phyloP scores from a whole-genome alignment of 768 basidiomycete species.

The Auricularia cornea region DNA sequence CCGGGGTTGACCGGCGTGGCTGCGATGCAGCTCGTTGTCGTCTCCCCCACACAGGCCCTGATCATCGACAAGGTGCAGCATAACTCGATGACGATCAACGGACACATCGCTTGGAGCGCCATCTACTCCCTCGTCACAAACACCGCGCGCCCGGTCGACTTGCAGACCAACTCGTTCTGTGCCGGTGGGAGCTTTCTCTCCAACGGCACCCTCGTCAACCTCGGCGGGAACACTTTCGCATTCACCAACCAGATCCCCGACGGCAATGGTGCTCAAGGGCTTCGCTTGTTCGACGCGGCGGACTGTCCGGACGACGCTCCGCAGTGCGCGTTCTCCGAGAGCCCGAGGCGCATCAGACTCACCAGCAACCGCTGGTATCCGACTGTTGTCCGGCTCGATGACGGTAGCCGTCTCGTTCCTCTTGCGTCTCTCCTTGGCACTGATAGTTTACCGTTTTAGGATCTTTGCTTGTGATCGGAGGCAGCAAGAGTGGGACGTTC shows the following conservation, averaged over 20 bases:
- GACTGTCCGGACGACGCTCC: slow-evolving; percentile 32
- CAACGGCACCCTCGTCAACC: slow-evolving; percentile 70
- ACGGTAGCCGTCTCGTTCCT: slow-evolving; percentile 31
- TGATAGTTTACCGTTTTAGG: slow-evolving; percentile 5
- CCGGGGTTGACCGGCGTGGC: slow-evolving; percentile 65
- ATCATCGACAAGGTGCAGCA: slow-evolving; percentile 82
- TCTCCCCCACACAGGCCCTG: slow-evolving; percentile 62
- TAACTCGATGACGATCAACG: slow-evolving; percentile 63
- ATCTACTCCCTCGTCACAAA: slow-evolving; percentile 48
- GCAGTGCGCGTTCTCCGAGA: slow-evolving; percentile 56
- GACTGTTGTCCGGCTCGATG: slow-evolving; percentile 56
- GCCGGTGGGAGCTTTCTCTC: slow-evolving; percentile 71
- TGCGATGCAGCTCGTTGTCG: slow-evolving; percentile 67
- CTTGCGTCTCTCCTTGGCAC: neutral
- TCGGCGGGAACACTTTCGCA: slow-evolving; percentile 77
- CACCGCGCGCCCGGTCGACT: neutral
- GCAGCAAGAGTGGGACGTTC: slow-evolving; percentile 77
- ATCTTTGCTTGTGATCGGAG: slow-evolving; percentile 78
- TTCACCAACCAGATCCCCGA: slow-evolving; percentile 70
- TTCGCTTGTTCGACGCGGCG: slow-evolving; percentile 68
- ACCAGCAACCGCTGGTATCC: slow-evolving; percentile 78
- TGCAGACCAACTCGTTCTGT: slow-evolving; percentile 45
- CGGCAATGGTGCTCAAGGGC: slow-evolving; percentile 59
- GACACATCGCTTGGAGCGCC: slow-evolving; percentile 76
- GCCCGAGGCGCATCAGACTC: slow-evolving; percentile 56